phyloP scores from a whole-genome alignment of 306 rosid species.

The Cicer judaicum region DNA sequence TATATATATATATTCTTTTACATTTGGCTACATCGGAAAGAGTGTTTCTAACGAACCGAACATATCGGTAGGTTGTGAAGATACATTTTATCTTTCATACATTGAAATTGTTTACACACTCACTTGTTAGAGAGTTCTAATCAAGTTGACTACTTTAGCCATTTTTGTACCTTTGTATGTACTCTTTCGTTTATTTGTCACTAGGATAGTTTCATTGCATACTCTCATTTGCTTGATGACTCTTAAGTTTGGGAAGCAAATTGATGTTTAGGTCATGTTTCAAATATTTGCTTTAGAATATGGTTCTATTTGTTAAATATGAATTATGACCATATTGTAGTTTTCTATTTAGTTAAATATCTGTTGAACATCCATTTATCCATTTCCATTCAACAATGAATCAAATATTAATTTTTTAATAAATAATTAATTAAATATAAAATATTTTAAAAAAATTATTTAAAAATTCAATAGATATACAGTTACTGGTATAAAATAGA shows the following conservation, averaged over 20 bases:
- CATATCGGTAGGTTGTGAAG: slow-evolving; percentile 33
- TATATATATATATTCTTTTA: background rate
- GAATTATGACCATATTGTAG: background rate
- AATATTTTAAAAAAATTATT: too few relatives aligned
- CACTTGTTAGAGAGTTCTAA: slow-evolving; percentile 39
- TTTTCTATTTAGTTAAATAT: too few relatives aligned
- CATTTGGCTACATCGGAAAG: background rate
- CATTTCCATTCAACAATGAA: too few relatives aligned
- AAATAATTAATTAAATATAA: too few relatives aligned
- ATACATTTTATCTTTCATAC: slow-evolving; percentile 21
- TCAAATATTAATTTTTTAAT: too few relatives aligned
- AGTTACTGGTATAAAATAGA: too few relatives aligned
- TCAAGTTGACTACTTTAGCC: slow-evolving; percentile 39
- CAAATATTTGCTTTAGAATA: slow-evolving; percentile 10
- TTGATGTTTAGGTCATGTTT: background rate
- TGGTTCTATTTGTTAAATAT: slow-evolving; percentile 19
- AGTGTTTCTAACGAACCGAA: slow-evolving; percentile 4
- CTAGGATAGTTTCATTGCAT: background rate
- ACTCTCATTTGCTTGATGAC: slow-evolving; percentile 3
- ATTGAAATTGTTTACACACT: slow-evolving; percentile 17
- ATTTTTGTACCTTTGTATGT: slow-evolving; percentile 35
- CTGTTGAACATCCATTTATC: too few relatives aligned
- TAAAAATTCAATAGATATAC: too few relatives aligned
- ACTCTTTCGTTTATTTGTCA: background rate
- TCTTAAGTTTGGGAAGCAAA: background rate